Percentiles rank a stretch among this genome's conserved stretches.
Evolutionary conservation across 2,329 filamentous ascomycete genomes (phyloP).

Genomic region (Scortechinia acanthostroma): DNA sequence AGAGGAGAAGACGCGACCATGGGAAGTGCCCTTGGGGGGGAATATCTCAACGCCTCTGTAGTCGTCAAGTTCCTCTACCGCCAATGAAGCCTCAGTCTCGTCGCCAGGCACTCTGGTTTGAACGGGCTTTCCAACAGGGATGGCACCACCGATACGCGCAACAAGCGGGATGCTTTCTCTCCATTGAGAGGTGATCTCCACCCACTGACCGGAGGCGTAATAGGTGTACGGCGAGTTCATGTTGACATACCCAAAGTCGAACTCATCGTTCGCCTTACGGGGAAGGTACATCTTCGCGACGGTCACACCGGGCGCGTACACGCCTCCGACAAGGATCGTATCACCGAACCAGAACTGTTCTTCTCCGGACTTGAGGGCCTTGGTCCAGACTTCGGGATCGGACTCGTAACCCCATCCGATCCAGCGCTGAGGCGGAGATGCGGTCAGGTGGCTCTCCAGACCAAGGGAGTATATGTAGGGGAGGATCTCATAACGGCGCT

Average conservation of each 20-base stretch:
- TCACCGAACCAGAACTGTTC: slow-evolving; percentile 71
- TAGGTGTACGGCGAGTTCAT: slow-evolving; percentile 53
- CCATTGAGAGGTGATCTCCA: slow-evolving; percentile 39
- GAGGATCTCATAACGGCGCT: slow-evolving; percentile 64
- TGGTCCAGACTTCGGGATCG: slow-evolving; percentile 61
- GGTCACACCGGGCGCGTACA: slow-evolving; percentile 51
- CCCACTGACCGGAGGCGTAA: slow-evolving; percentile 43
- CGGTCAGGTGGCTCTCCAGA: slow-evolving; percentile 51
- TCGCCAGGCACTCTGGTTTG: slow-evolving; percentile 44
- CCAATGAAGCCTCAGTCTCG: slow-evolving; percentile 27
- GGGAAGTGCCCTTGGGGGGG: slow-evolving; percentile 32
- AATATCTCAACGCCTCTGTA: slow-evolving; percentile 50
- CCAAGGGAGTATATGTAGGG: slow-evolving; percentile 65
- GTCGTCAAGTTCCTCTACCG: slow-evolving; percentile 34
- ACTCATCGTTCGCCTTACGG: slow-evolving; percentile 20
- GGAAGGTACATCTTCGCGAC: slow-evolving; percentile 57
- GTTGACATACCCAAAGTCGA: slow-evolving; percentile 53
- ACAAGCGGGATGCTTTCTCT: slow-evolving; percentile 43
- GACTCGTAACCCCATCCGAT: slow-evolving; percentile 67
- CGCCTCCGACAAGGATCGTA: slow-evolving; percentile 56
- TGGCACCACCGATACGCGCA: slow-evolving; percentile 41
- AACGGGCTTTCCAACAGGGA: slow-evolving; percentile 39
- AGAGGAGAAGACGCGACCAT: slow-evolving; percentile 24
- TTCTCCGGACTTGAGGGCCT: slow-evolving; percentile 51
- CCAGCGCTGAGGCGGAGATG: slow-evolving; percentile 63